Evolutionary conservation across 257 asterid genomes (phyloP).

Genomic region (Fraxinus pennsylvanica): DNA sequence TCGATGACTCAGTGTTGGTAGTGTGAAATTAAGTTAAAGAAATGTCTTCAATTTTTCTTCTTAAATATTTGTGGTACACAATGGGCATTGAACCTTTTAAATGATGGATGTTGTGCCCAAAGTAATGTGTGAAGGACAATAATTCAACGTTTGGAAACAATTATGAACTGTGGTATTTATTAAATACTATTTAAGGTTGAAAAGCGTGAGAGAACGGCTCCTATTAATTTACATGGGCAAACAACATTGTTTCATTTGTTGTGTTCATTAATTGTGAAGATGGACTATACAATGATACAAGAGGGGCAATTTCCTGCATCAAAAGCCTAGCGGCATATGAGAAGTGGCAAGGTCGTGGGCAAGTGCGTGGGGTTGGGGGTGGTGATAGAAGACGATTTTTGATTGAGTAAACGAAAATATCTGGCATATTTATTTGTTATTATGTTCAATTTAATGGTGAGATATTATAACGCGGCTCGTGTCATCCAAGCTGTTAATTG

Average conservation of each 20-base stretch:
- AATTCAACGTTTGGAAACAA: constrained; percentile 12
- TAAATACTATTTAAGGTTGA: constrained; percentile 22
- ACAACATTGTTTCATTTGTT: not conserved
- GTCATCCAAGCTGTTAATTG: too few relatives aligned
- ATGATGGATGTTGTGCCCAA: constrained; percentile 22
- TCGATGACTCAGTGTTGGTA: constrained; percentile 14
- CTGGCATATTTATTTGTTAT: too few relatives aligned
- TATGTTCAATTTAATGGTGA: too few relatives aligned
- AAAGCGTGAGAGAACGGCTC: constrained; percentile 17
- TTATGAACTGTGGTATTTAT: constrained; percentile 14
- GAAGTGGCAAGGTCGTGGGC: not conserved
- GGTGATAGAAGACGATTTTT: too few relatives aligned
- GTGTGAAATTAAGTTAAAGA: constrained; percentile 25
- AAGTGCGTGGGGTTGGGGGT: not conserved
- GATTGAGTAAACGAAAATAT: too few relatives aligned
- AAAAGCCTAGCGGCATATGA: not conserved
- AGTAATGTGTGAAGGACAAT: constrained; percentile 19
- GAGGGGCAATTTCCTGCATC: not conserved
- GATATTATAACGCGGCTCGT: too few relatives aligned
- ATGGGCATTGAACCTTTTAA: constrained; percentile 8
- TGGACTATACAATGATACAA: not conserved
- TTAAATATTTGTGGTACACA: not conserved
- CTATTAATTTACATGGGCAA: constrained; percentile 12
- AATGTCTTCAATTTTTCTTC: not conserved
- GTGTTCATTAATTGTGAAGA: not conserved